phyloP scores from a whole-genome alignment of 2,329 filamentous ascomycete genomes.

The Mariannaea sp. region DNA sequence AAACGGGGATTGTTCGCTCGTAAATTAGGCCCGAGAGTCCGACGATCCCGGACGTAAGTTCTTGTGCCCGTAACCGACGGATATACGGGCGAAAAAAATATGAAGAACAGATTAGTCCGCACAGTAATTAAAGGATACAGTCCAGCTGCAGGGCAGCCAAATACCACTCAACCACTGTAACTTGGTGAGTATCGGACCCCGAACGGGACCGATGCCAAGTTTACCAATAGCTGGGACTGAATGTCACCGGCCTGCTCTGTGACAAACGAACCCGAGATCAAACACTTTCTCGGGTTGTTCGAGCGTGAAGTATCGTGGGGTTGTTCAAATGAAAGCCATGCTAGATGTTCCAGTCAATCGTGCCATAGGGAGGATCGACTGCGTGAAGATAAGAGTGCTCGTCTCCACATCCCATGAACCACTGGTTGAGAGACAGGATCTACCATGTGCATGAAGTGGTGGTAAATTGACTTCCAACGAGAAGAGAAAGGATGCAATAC shows the following conservation, averaged over 20 bases:
- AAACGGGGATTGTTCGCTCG: slow-evolving; percentile 31
- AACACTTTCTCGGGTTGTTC: too few species aligned
- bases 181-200: slow-evolving; percentile 7
- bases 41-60: slow-evolving; percentile 25
- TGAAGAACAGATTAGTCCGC: too few species aligned
- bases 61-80: slow-evolving; percentile 12
- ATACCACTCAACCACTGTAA: neutral
- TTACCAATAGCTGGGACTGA: neutral
- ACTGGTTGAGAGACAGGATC: too few species aligned
- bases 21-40: slow-evolving; percentile 33
- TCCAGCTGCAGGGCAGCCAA: slow-evolving; percentile 3
- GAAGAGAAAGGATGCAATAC: too few species aligned
- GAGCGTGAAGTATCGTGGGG: slow-evolving; percentile 6
- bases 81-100: too few species aligned
- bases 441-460: too few species aligned
- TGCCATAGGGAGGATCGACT: too few species aligned
- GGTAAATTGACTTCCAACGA: too few species aligned
- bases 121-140: too few species aligned
- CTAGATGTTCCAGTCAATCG: slow-evolving; percentile 6
- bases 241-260: neutral
- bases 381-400: too few species aligned
- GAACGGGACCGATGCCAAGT: slow-evolving; percentile 7
- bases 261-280: neutral
- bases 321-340: neutral
- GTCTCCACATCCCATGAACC: too few species aligned